Evolutionary conservation across 2,329 filamentous ascomycete species (phyloP), one percentile per base, ranked within the genome.

Genomic region (Penicillium brasilianum): DNA sequence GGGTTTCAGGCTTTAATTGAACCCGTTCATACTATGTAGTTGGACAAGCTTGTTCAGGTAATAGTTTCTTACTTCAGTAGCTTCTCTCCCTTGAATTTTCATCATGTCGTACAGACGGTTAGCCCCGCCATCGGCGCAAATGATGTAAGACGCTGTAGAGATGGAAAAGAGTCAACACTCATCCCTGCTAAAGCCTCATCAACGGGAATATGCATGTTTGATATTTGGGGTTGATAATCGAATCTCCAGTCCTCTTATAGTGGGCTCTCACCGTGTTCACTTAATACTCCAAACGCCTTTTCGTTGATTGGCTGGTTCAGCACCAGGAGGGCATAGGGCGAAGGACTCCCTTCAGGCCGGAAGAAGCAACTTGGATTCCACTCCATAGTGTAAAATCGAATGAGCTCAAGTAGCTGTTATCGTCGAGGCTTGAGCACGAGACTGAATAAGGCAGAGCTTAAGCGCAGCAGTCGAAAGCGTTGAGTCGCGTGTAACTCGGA

Each of bases 111-210:
- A 83, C 20, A 97, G 83, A 39, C 87, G 84, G 72, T 98, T 96
- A 49, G 93, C 93, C 25, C 93, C 95, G 58, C 93, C 95, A 79
- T 99, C 95, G 30, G 93, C 95, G 60, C 93, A 96, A 56, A 98
- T 83, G 25, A 85, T 86, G 63, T 88, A 84, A 22, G 79, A 80
- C 55, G 90, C 89, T 91, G 37, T 16, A 34, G 28, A 36, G 16
- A 36, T 34, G 14, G n/a, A 16, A 30, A 25, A 9, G 11, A 9
- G 11, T 54, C 5, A 54, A 37, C 7, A 14, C 11, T 30, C 9
- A 10, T 8, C 16, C 10, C 5, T 18, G n/a, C 44, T 43, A 32
- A 32, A 16, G 6, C 14, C 18, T 20, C 10, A 25, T 28, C 18
- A 16, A 39, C 50, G 20, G 34, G 10, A n/a, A 25, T 18, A 22